phyloP scores from a whole-genome alignment of 116 monocot species.

The Thalassia testudinum region DNA sequence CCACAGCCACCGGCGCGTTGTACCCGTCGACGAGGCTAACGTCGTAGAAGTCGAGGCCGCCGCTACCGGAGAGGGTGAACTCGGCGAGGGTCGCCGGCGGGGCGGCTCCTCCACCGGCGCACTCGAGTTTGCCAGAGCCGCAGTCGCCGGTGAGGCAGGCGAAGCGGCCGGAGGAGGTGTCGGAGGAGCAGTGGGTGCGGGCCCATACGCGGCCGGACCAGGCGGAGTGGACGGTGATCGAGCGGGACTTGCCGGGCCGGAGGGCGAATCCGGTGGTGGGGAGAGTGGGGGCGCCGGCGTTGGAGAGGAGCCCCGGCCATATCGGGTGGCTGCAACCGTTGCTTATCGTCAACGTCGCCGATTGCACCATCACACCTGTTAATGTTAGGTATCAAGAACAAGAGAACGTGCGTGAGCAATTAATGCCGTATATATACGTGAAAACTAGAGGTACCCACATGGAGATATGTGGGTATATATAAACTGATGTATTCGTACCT shows the following conservation, averaged over 20 bases:
- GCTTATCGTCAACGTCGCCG: conserved; percentile 31
- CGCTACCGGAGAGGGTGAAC: conserved; percentile 71
- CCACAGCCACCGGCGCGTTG: conserved; percentile 60
- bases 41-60: conserved; percentile 72
- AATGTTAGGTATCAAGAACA: too few relatives aligned
- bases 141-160: conserved; percentile 32
- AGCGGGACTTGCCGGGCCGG: conserved; percentile 12
- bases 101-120: conserved; percentile 24
- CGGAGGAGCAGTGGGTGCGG: conserved; percentile 43
- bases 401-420: too few relatives aligned
- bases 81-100: conserved; percentile 75
- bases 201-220: conserved; percentile 78
- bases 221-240: conserved; percentile 15
- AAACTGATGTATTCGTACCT: too few relatives aligned
- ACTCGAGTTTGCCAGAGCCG: conserved; percentile 15
- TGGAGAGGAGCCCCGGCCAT: conserved; percentile 45
- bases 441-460: too few relatives aligned
- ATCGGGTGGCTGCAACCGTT: conserved; percentile 57
- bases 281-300: conserved; percentile 33
- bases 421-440: too few relatives aligned
- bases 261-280: conserved; percentile 45
- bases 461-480: too few relatives aligned
- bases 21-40: conserved; percentile 91
- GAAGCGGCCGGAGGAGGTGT: conserved; percentile 26
- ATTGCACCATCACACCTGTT: not conserved